Conservation (phyloP, 2,329 filamentous ascomycete species). For the Botrytis aclada region DNA sequence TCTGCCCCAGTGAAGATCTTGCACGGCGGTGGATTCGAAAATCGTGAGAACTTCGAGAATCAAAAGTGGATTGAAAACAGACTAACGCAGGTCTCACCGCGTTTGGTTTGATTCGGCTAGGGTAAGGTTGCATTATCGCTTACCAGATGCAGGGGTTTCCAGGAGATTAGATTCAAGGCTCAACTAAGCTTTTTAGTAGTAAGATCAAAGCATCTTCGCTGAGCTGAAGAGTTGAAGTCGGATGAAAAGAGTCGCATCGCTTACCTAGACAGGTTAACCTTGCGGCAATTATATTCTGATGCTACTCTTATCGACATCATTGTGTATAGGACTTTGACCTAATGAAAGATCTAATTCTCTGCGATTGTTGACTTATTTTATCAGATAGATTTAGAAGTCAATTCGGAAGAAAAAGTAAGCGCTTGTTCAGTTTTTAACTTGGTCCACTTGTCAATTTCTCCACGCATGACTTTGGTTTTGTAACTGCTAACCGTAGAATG, state of each 20-base stretch:
- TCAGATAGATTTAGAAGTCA: neutral
- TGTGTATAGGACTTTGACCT: neutral
- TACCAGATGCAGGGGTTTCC: neutral
- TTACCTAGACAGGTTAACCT: neutral
- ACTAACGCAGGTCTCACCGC: neutral
- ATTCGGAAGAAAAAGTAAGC: neutral
- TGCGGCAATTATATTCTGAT: neutral
- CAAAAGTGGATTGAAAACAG: neutral
- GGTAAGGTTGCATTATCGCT: neutral
- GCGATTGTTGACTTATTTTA: neutral
- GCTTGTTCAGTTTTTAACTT: neutral
- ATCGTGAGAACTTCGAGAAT: neutral
- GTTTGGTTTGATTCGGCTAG: neutral
- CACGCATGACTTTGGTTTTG: neutral
- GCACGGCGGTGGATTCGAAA: neutral
- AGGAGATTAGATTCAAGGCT: neutral
- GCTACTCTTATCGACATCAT: neutral
- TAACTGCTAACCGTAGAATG: neutral
- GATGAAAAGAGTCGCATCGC: neutral
- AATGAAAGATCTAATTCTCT: neutral
- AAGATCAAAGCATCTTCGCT: neutral
- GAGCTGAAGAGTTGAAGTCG: neutral
- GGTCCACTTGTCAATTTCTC: neutral
- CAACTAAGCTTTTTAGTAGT: neutral
- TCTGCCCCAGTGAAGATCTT: neutral